These are phyloP conservation scores for Solanum piurae DNA, from an alignment of 257 asterid genomes.

Conservation along the genomic window DNA sequence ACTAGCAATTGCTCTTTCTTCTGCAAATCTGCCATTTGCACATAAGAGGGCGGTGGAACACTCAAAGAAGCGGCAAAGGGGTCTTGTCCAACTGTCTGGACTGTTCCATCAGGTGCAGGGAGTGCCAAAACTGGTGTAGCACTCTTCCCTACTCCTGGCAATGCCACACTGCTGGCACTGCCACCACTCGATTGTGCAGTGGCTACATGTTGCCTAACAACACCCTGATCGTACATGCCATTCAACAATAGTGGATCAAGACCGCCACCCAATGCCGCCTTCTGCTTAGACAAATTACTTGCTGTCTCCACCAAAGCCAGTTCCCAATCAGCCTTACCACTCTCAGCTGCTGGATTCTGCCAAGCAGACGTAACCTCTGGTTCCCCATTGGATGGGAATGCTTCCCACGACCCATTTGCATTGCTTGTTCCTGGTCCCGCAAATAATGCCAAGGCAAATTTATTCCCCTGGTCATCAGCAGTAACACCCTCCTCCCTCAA, in stretches of 20 bases:
- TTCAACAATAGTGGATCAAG: slow-evolving; percentile 60
- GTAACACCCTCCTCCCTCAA: slow-evolving; percentile 63
- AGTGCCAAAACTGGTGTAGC: slow-evolving; percentile 59
- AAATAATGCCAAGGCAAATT: slow-evolving; percentile 62
- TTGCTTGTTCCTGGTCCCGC: slow-evolving; percentile 43
- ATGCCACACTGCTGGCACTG: slow-evolving; percentile 69
- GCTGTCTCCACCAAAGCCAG: slow-evolving; percentile 72
- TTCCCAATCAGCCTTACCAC: slow-evolving; percentile 82
- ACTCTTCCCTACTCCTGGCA: slow-evolving; percentile 52
- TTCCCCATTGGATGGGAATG: slow-evolving; percentile 48
- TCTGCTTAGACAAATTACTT: slow-evolving; percentile 57
- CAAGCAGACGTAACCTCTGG: slow-evolving; percentile 65
- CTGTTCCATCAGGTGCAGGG: slow-evolving; percentile 73
- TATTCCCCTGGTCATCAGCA: slow-evolving; percentile 82
- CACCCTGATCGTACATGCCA: slow-evolving; percentile 81
- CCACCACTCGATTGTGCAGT: slow-evolving; percentile 42
- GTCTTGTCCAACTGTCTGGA: slow-evolving; percentile 54
- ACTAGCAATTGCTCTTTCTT: slow-evolving; percentile 60
- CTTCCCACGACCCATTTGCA: slow-evolving; percentile 65
- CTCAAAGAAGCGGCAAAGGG: slow-evolving; percentile 71
- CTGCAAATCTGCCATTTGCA: slow-evolving; percentile 84
- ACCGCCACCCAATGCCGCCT: slow-evolving; percentile 72
- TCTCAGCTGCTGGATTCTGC: slow-evolving; percentile 81
- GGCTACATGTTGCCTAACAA: slow-evolving; percentile 59
- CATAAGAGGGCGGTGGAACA: slow-evolving; percentile 69